A percentile compares a stretch with the other conserved stretches of the same genome.
Conservation (phyloP, 2,329 filamentous ascomycete genomes). For the Graphilbum fragrans region DNA sequence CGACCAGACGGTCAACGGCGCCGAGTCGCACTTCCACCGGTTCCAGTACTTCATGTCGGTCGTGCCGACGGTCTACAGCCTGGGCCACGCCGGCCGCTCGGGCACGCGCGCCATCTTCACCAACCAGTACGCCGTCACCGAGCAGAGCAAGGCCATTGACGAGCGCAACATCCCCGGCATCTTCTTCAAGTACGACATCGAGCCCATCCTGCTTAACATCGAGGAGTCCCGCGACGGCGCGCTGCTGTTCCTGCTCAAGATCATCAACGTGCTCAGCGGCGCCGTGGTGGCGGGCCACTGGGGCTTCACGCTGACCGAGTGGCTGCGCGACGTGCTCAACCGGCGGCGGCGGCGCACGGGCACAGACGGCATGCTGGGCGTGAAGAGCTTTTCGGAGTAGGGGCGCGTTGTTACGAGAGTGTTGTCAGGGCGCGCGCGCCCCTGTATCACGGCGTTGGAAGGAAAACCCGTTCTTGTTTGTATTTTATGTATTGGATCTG, state of each 20-base stretch:
- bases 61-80: slow-evolving; percentile 85
- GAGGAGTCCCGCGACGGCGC: slow-evolving; percentile 70
- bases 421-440: too few species aligned
- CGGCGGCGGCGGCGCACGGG: slow-evolving; percentile 30
- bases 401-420: not conserved
- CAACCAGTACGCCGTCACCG: slow-evolving; percentile 96
- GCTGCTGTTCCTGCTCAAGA: slow-evolving; percentile 61
- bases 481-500: too few species aligned
- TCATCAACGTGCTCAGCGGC: slow-evolving; percentile 84
- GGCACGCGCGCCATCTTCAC: slow-evolving; percentile 60
- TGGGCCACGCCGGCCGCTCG: slow-evolving; percentile 27
- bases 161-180: slow-evolving; percentile 73
- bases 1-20: slow-evolving; percentile 74
- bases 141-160: slow-evolving; percentile 61
- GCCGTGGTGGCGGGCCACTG: slow-evolving; percentile 90
- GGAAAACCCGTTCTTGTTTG: too few species aligned
- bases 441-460: too few species aligned
- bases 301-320: slow-evolving; percentile 77
- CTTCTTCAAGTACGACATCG: slow-evolving; percentile 98
- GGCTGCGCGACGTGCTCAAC: slow-evolving; percentile 47
- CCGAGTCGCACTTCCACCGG: slow-evolving; percentile 74
- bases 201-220: slow-evolving; percentile 81
- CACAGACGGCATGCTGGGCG: slow-evolving; percentile 35
- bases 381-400: slow-evolving; percentile 21
- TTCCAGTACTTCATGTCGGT: slow-evolving; percentile 97